Conservation (phyloP, 768 basidiomycete genomes). For the Tremella yokohamensis region DNA sequence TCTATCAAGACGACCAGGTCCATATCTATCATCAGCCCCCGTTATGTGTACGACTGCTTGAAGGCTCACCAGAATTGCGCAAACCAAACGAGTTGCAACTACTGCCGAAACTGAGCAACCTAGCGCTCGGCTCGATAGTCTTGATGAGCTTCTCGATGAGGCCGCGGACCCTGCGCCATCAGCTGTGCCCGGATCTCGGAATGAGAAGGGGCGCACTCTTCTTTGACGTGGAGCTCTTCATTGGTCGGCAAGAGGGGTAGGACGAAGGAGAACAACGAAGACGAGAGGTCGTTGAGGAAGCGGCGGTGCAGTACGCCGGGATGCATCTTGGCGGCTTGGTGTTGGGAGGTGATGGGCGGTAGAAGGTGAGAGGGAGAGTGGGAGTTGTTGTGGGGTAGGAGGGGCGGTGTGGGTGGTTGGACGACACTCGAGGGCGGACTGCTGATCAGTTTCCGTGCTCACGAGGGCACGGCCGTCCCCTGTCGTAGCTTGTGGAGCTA, state of each 20-base stretch:
- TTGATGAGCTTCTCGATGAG: conserved; percentile 91
- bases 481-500: no score
- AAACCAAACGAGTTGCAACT: conserved; percentile 97
- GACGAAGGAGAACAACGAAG: conserved; percentile 86
- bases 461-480: no score
- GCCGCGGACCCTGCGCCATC: conserved; percentile 62
- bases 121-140: conserved; percentile 86
- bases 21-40: conserved; percentile 67
- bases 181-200: background rate
- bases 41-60: background rate
- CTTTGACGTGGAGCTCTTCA: conserved; percentile 90
- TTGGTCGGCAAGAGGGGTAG: conserved; percentile 82
- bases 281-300: conserved; percentile 66
- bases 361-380: no score
- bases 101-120: conserved; percentile 88
- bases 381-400: background rate
- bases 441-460: no score
- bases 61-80: conserved; percentile 80
- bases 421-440: no score
- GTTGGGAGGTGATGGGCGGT: background rate
- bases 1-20: conserved; percentile 96
- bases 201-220: conserved; percentile 57
- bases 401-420: background rate
- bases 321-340: conserved; percentile 31
- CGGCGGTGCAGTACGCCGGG: conserved; percentile 46